phyloP scores from a whole-genome alignment of 139 green algal genomes.

The Tetradesmus lagerheimii region DNA sequence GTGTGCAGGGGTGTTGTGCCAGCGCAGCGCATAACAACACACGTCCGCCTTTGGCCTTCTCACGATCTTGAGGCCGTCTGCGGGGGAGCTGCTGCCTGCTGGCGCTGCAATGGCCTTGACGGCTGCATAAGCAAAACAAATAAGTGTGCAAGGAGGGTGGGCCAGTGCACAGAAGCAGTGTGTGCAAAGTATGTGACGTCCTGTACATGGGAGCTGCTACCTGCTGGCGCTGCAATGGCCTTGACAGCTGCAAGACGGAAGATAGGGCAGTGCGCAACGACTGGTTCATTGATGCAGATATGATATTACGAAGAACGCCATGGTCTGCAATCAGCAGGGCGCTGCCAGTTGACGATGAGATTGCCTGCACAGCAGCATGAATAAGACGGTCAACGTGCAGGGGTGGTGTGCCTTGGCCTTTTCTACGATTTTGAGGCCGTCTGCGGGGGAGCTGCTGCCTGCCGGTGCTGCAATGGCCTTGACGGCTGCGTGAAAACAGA shows the following conservation, averaged over 20 bases:
- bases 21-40: too few relatives aligned
- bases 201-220: too few relatives aligned
- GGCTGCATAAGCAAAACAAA: too few relatives aligned
- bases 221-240: constrained; percentile 24
- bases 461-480: constrained; percentile 37
- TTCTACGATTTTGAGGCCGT: constrained; percentile 42
- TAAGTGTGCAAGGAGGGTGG: too few relatives aligned
- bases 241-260: constrained; percentile 14
- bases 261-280: background rate
- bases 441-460: background rate
- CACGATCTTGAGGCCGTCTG: constrained; percentile 40
- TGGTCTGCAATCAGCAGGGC: background rate
- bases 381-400: too few relatives aligned
- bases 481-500: background rate
- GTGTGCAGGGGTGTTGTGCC: too few relatives aligned
- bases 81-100: background rate
- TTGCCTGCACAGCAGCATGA: too few relatives aligned
- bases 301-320: background rate
- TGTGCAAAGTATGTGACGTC: too few relatives aligned
- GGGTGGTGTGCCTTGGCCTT: constrained; percentile 48
- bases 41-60: constrained; percentile 49
- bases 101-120: constrained; percentile 40
- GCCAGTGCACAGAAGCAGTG: too few relatives aligned
- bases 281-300: background rate
- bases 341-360: too few relatives aligned